Percentiles rank a stretch among this genome's conserved stretches.
Conservation (phyloP, 2,329 filamentous ascomycete genomes). For the Xylariomycetidae sp. region DNA sequence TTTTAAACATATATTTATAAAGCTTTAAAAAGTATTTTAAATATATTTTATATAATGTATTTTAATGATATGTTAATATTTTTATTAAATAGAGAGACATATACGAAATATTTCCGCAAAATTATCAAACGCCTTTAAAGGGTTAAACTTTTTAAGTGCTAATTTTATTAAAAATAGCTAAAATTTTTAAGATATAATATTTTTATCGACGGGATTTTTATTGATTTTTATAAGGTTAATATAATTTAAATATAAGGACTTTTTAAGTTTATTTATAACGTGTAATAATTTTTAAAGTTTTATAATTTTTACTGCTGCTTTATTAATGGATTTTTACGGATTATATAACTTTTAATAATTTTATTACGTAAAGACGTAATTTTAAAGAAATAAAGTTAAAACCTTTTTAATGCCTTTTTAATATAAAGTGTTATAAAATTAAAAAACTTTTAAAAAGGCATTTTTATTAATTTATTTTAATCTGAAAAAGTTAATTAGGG, state of each 20-base stretch:
- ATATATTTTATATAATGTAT: neutral
- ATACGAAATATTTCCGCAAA: too few relatives aligned
- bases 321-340: neutral
- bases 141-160: too few relatives aligned
- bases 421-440: neutral
- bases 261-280: too few relatives aligned
- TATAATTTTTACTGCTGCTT: neutral
- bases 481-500: neutral
- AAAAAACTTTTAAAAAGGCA: neutral
- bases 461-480: neutral
- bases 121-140: too few relatives aligned
- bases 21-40: neutral
- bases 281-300: neutral
- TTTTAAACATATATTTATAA: neutral
- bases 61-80: neutral
- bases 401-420: neutral
- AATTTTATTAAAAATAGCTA: too few relatives aligned
- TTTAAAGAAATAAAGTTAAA: neutral
- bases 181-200: too few relatives aligned
- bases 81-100: slow-evolving; percentile 1
- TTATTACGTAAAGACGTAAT: neutral
- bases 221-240: too few relatives aligned
- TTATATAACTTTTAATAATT: neutral
- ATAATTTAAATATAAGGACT: too few relatives aligned
- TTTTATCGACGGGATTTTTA: too few relatives aligned